Conservation (phyloP, 2,329 filamentous ascomycete species). For the Trichoderma harzianum region DNA sequence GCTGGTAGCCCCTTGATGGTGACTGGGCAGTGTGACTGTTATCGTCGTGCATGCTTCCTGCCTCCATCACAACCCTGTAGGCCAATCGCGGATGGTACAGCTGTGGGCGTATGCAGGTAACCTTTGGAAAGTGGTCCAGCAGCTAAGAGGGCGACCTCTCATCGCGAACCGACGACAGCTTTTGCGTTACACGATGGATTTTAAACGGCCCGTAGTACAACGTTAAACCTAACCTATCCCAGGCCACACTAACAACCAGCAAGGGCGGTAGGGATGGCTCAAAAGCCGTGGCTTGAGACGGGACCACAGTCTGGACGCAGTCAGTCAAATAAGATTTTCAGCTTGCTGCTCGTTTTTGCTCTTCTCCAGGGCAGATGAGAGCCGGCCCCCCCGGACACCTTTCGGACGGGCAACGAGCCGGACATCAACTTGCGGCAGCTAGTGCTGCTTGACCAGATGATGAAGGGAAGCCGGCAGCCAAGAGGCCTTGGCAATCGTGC, state of each 20-base stretch:
- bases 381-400: neutral
- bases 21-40: slow-evolving; percentile 14
- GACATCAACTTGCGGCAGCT: neutral
- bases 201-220: neutral
- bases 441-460: neutral
- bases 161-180: neutral
- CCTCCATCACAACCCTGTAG: slow-evolving; percentile 4
- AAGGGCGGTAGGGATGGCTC: neutral
- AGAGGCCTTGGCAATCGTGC: neutral
- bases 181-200: slow-evolving; percentile 12
- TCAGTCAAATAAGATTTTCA: neutral
- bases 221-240: slow-evolving; percentile 1
- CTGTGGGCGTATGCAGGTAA: slow-evolving; percentile 10
- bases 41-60: slow-evolving; percentile 15
- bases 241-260: neutral
- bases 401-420: neutral
- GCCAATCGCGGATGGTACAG: slow-evolving; percentile 11
- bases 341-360: neutral
- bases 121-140: neutral
- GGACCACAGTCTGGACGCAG: neutral
- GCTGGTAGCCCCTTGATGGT: slow-evolving; percentile 1
- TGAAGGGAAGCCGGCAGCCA: neutral
- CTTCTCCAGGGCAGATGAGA: neutral
- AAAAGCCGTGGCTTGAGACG: neutral
- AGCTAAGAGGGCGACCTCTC: neutral